Conservation (phyloP, 2,329 filamentous ascomycete species). For the Penicillium sp. region DNA sequence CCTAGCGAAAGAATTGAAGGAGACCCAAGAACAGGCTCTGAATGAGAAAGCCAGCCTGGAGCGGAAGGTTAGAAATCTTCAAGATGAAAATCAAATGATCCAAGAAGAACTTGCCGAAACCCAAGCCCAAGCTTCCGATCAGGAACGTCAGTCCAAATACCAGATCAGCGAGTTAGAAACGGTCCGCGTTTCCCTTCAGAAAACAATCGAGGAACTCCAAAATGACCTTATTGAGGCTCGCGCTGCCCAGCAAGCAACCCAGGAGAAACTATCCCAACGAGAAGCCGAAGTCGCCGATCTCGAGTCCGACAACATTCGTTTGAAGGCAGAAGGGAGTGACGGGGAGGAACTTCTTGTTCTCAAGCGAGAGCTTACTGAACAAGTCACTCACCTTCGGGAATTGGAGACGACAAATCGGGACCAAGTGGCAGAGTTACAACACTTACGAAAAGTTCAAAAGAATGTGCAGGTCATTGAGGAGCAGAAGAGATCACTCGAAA, state of each 20-base stretch:
- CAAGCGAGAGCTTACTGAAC: slow-evolving; percentile 83
- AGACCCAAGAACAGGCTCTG: slow-evolving; percentile 53
- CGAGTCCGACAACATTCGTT: slow-evolving; percentile 77
- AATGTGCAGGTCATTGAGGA: slow-evolving; percentile 94
- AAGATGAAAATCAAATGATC: slow-evolving; percentile 71
- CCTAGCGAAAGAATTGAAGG: slow-evolving; percentile 55
- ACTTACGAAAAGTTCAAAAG: slow-evolving; percentile 76
- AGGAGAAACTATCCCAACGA: slow-evolving; percentile 66
- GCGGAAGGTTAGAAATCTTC: slow-evolving; percentile 53
- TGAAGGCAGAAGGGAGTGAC: slow-evolving; percentile 86
- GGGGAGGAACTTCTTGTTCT: slow-evolving; percentile 82
- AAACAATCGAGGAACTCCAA: slow-evolving; percentile 52
- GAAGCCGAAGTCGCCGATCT: slow-evolving; percentile 71
- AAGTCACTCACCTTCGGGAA: slow-evolving; percentile 84
- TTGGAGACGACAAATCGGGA: slow-evolving; percentile 80
- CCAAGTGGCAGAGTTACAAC: slow-evolving; percentile 75
- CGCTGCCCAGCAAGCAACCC: slow-evolving; percentile 59
- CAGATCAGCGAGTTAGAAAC: slow-evolving; percentile 61
- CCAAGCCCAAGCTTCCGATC: slow-evolving; percentile 70
- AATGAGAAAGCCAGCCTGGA: slow-evolving; percentile 59
- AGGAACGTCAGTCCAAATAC: slow-evolving; percentile 65
- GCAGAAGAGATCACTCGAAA: slow-evolving; percentile 82
- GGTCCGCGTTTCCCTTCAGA: slow-evolving; percentile 59
- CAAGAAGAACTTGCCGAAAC: slow-evolving; percentile 83
- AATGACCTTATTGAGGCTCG: slow-evolving; percentile 57